A percentile compares a stretch with the other conserved stretches of the same genome.
phyloP scores from a whole-genome alignment of 495 filamentous ascomycete genomes.

The Annulohypoxylon bovei region DNA sequence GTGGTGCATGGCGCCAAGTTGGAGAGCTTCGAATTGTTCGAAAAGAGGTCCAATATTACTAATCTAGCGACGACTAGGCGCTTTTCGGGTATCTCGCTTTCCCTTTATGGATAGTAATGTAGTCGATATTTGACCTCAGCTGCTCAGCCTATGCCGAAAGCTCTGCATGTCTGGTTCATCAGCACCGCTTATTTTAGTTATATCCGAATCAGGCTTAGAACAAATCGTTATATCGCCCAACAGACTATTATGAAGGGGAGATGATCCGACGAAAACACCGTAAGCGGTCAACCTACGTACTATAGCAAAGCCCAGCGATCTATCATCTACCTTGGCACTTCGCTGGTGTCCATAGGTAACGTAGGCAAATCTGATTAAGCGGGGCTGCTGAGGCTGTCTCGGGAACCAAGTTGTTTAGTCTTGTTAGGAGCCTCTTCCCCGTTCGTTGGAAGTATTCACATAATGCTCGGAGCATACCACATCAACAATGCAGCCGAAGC shows the following conservation, averaged over 20 bases:
- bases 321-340: constrained; percentile 16
- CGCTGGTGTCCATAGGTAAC: background rate
- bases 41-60: constrained; percentile 20
- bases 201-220: constrained; percentile 24
- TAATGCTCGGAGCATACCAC: constrained; percentile 7
- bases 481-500: constrained; percentile 10
- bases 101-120: background rate
- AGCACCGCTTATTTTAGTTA: constrained; percentile 26
- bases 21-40: constrained; percentile 9
- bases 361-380: constrained; percentile 3
- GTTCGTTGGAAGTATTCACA: background rate
- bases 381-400: constrained; percentile 6
- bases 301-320: constrained; percentile 17
- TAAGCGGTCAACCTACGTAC: constrained; percentile 24
- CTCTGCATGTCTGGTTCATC: constrained; percentile 25
- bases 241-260: background rate
- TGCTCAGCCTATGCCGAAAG: constrained; percentile 16
- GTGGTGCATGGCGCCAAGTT: background rate
- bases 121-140: constrained; percentile 14
- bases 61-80: background rate
- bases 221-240: constrained; percentile 16
- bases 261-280: background rate
- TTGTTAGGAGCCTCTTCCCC: background rate
- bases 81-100: constrained; percentile 17
- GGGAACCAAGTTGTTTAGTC: background rate